These are phyloP conservation scores for Dillenia suffruticosa DNA, from an alignment of 164 flowering plant species.

Conservation along the genomic window DNA sequence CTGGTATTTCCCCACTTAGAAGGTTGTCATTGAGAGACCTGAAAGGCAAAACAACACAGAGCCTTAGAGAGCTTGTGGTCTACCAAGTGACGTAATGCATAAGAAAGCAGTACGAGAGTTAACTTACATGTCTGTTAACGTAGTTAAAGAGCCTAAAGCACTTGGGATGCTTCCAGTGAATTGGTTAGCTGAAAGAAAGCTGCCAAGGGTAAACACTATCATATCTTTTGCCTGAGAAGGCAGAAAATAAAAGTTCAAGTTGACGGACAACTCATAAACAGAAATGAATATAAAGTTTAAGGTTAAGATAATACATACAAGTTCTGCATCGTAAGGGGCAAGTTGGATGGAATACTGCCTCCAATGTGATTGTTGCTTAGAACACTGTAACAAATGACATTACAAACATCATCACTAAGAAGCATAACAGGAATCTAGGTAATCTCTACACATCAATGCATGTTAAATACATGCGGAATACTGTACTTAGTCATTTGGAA, in stretches of 20 bases:
- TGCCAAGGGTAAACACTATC: constrained; percentile 35
- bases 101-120: not conserved
- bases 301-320: constrained; percentile 46
- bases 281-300: not conserved
- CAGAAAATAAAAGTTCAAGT: not conserved
- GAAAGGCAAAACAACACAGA: constrained; percentile 10
- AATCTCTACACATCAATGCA: too few species aligned
- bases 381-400: constrained; percentile 44
- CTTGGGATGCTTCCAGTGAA: constrained; percentile 84
- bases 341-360: constrained; percentile 60
- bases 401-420: too few species aligned
- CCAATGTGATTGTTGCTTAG: constrained; percentile 64
- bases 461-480: too few species aligned
- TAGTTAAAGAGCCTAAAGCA: constrained; percentile 47
- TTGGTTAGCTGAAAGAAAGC: constrained; percentile 89
- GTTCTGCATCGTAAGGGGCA: constrained; percentile 60
- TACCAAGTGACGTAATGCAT: not conserved
- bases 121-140: constrained; percentile 60
- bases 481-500: too few species aligned
- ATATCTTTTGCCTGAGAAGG: constrained; percentile 7
- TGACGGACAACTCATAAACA: not conserved
- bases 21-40: constrained; percentile 73
- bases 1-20: constrained; percentile 71
- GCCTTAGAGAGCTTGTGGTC: not conserved
- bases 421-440: too few species aligned